phyloP scores from a whole-genome alignment of 192 early-diverging fungal genomes.

The Geranomyces michiganensis region DNA sequence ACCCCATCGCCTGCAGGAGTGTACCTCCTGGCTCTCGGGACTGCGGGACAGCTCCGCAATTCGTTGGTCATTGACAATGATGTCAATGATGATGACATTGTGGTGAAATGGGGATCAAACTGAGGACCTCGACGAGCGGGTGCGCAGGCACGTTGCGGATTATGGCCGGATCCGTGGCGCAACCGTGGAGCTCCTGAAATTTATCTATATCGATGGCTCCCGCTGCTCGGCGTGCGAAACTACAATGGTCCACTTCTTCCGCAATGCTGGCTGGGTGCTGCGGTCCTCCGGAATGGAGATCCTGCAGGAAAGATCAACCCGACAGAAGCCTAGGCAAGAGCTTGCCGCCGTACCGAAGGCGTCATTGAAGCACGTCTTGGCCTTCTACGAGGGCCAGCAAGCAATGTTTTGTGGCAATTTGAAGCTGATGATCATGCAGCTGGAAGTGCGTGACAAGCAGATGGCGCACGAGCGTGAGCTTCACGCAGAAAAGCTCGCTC shows the following conservation, averaged over 20 bases:
- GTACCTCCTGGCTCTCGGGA: too few relatives aligned
- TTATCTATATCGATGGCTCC: not conserved
- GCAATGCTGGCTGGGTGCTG: not conserved
- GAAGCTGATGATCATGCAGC: not conserved
- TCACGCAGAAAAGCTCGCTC: too few relatives aligned
- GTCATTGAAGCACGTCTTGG: not conserved
- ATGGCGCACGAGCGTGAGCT: too few relatives aligned
- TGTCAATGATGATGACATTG: too few relatives aligned
- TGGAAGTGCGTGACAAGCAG: not conserved
- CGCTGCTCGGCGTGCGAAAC: not conserved
- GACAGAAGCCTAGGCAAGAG: not conserved
- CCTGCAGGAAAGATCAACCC: not conserved
- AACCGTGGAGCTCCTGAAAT: not conserved
- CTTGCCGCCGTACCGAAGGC: not conserved
- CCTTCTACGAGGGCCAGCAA: conserved; percentile 1
- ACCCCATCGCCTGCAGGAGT: too few relatives aligned
- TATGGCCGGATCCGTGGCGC: not conserved
- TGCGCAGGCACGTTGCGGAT: not conserved
- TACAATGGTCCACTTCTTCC: not conserved
- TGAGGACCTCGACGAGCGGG: not conserved
- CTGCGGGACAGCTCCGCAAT: too few relatives aligned
- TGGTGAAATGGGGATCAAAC: too few relatives aligned
- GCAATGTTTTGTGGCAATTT: not conserved
- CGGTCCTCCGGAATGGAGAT: not conserved
- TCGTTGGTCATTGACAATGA: too few relatives aligned